Conservation (phyloP, 805 yeast genomes). For the Candida vaughaniae region DNA sequence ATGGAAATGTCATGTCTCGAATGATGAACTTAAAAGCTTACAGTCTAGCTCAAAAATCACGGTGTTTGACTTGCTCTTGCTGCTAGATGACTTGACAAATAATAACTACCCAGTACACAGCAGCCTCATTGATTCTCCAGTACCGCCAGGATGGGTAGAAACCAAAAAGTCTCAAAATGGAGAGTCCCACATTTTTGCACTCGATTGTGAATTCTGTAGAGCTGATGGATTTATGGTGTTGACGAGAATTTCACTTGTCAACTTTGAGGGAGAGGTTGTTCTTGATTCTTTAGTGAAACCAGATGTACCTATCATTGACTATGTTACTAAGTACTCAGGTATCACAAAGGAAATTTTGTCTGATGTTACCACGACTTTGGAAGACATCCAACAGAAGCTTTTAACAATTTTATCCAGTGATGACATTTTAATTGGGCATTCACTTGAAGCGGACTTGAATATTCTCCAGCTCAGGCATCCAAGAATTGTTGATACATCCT, state of each 20-base stretch:
- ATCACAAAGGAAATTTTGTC: constrained; percentile 68
- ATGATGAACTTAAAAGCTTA: too few species aligned
- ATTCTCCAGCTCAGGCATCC: constrained; percentile 74
- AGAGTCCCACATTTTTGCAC: constrained; percentile 66
- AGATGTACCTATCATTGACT: constrained; percentile 67
- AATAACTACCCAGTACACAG: constrained; percentile 59
- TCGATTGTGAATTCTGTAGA: constrained; percentile 94
- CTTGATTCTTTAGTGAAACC: constrained; percentile 82
- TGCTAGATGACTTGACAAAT: constrained; percentile 44
- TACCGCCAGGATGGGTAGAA: constrained; percentile 15
- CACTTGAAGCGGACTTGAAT: constrained; percentile 77
- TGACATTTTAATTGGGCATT: constrained; percentile 85
- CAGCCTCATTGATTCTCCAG: constrained; percentile 1
- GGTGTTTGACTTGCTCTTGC: constrained; percentile 54
- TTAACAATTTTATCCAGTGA: constrained; percentile 44
- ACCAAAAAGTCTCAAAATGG: constrained; percentile 54
- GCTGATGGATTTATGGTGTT: constrained; percentile 62
- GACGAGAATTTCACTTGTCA: constrained; percentile 74
- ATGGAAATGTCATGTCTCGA: too few species aligned
- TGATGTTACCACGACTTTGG: constrained; percentile 60
- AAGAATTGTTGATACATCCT: constrained; percentile 74
- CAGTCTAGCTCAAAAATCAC: too few species aligned
- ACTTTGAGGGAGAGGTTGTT: constrained; percentile 57
- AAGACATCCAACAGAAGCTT: constrained; percentile 66
- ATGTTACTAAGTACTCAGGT: constrained; percentile 82